These are phyloP conservation scores for Sclerotinia glacialis DNA, from an alignment of 2,329 filamentous ascomycete species.

Conservation along the genomic window DNA sequence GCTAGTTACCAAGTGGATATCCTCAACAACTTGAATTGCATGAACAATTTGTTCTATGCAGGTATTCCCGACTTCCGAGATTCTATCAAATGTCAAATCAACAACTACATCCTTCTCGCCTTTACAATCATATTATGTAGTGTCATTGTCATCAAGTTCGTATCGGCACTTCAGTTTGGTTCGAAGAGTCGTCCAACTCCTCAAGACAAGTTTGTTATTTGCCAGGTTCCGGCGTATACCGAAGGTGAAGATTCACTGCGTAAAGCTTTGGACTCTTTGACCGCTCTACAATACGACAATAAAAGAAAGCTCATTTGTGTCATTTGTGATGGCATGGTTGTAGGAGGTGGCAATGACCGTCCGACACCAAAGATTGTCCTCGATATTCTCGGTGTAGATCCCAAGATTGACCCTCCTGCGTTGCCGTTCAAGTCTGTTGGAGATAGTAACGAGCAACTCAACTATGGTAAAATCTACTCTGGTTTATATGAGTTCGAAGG, in stretches of 20 bases:
- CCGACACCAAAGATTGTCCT: slow-evolving; percentile 97
- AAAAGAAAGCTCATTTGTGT: slow-evolving; percentile 96
- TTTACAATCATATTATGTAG: slow-evolving; percentile 81
- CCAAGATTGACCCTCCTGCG: slow-evolving; percentile 91
- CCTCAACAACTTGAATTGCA: slow-evolving; percentile 70
- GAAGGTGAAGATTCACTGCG: slow-evolving; percentile 94
- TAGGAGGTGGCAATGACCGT: slow-evolving; percentile 91
- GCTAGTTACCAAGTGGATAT: slow-evolving; percentile 51
- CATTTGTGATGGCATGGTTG: slow-evolving; percentile 95
- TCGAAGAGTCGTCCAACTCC: slow-evolving; percentile 84
- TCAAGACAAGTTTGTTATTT: slow-evolving; percentile 98
- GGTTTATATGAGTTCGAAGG: slow-evolving; percentile 97
- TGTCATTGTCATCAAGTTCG: slow-evolving; percentile 83
- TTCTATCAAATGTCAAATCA: slow-evolving; percentile 72
- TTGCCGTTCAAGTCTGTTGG: slow-evolving; percentile 93
- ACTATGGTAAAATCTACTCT: slow-evolving; percentile 98
- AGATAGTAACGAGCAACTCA: slow-evolving; percentile 83
- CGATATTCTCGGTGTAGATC: slow-evolving; percentile 94
- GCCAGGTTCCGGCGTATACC: slow-evolving; percentile 95
- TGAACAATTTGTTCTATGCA: slow-evolving; percentile 78
- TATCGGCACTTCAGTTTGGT: slow-evolving; percentile 89
- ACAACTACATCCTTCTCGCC: slow-evolving; percentile 84
- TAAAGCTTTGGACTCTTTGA: slow-evolving; percentile 90
- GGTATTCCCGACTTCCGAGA: slow-evolving; percentile 84
- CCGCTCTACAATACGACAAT: slow-evolving; percentile 93